phyloP scores from a whole-genome alignment of 1,139 yeast species.

The Hyphopichia khmerensis region DNA sequence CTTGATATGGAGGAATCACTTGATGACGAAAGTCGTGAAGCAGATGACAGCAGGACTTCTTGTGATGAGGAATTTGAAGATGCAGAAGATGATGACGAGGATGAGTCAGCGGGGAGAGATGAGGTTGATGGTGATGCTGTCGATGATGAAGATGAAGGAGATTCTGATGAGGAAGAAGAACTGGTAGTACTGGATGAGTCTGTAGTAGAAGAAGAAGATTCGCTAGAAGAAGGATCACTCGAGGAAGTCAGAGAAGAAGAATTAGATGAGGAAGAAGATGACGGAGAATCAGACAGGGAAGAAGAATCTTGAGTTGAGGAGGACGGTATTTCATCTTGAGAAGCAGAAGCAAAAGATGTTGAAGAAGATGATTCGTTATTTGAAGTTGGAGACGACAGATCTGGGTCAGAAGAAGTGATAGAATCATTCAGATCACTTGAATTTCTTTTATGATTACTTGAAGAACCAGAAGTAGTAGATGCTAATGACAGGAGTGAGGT shows the following conservation, averaged over 20 bases:
- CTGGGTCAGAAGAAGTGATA: not conserved
- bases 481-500: not conserved
- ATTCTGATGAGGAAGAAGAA: no score
- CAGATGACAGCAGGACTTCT: no score
- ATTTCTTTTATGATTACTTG: not conserved
- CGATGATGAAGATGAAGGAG: not conserved
- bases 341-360: not conserved
- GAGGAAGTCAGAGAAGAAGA: not conserved
- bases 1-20: not conserved
- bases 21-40: not conserved
- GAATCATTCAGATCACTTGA: conserved; percentile 3
- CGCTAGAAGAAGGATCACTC: no score
- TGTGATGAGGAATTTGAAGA: not conserved
- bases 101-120: no score
- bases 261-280: not conserved
- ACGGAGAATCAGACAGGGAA: not conserved
- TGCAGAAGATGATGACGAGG: not conserved
- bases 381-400: not conserved
- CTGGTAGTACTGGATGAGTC: not conserved
- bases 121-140: no score
- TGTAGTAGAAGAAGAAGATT: not conserved
- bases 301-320: conserved; percentile 9
- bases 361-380: no score
- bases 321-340: conserved; percentile 12
- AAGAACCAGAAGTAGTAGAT: not conserved